phyloP scores from a whole-genome alignment of 805 yeast species.

The Yarrowia yakushimensis region DNA sequence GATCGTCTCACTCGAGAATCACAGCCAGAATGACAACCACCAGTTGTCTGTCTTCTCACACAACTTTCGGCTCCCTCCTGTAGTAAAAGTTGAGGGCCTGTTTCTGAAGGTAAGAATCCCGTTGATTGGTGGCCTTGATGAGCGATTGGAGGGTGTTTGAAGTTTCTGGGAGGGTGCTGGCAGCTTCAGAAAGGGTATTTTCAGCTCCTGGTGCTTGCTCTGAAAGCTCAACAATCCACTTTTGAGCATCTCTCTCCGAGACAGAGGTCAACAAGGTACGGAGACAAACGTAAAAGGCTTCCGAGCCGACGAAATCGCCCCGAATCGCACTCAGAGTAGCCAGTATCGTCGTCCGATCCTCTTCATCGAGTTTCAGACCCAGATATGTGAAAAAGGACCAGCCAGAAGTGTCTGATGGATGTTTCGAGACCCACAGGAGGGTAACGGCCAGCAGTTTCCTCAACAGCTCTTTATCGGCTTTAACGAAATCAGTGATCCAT shows the following conservation, averaged over 20 bases:
- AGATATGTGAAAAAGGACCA: slow-evolving; percentile 36
- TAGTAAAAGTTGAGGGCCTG: slow-evolving; percentile 1
- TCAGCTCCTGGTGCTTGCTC: not conserved
- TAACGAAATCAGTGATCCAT: slow-evolving; percentile 31
- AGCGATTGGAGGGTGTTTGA: not conserved
- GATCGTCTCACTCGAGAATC: no score
- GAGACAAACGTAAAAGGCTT: slow-evolving; percentile 31
- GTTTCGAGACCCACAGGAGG: slow-evolving; percentile 9
- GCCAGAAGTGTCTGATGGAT: slow-evolving; percentile 37
- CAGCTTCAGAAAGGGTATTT: not conserved
- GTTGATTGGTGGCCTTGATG: not conserved
- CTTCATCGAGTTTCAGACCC: not conserved
- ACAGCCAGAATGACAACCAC: no score
- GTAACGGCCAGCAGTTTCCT: slow-evolving; percentile 26
- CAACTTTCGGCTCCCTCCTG: not conserved
- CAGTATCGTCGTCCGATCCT: not conserved
- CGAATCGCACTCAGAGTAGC: not conserved
- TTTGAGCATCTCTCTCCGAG: not conserved
- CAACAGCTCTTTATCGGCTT: slow-evolving; percentile 28
- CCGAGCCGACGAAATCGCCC: slow-evolving; percentile 29
- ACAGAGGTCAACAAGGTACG: slow-evolving; percentile 5
- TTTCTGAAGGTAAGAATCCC: not conserved
- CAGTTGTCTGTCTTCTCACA: no score
- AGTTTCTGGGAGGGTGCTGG: not conserved
- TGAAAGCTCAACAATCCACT: not conserved